phyloP scores from a whole-genome alignment of 768 basidiomycete species.

The Termitomyces sp. region DNA sequence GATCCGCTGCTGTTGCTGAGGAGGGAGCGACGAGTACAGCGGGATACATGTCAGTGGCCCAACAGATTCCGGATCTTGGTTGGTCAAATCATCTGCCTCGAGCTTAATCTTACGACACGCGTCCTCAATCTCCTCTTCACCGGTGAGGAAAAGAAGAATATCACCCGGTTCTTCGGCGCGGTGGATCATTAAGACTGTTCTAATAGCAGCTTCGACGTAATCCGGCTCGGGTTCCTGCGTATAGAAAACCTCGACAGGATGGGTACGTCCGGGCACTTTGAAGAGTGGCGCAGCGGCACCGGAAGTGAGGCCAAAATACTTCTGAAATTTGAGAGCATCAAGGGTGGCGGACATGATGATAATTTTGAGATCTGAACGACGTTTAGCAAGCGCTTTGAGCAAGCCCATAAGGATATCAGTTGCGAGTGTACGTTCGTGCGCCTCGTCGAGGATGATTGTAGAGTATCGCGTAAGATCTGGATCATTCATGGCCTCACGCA shows the following conservation, averaged over 20 bases:
- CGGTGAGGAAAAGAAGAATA: slow-evolving; percentile 91
- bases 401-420: slow-evolving; percentile 99
- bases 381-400: slow-evolving; percentile 77
- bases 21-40: slow-evolving; percentile 91
- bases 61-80: slow-evolving; percentile 65
- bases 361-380: slow-evolving; percentile 86
- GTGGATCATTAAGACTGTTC: slow-evolving; percentile 96
- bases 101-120: slow-evolving; percentile 89
- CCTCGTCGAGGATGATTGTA: slow-evolving; percentile 98
- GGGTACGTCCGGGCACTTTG: slow-evolving; percentile 89
- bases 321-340: slow-evolving; percentile 94
- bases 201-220: slow-evolving; percentile 95
- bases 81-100: slow-evolving; percentile 81
- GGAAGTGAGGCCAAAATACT: slow-evolving; percentile 69
- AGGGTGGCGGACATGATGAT: slow-evolving; percentile 99
- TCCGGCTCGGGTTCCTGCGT: slow-evolving; percentile 91
- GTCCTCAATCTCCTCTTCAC: slow-evolving; percentile 98
- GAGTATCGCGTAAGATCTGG: slow-evolving; percentile 85
- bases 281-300: slow-evolving; percentile 65
- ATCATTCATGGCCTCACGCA: slow-evolving; percentile 99
- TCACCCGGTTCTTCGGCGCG: slow-evolving; percentile 93
- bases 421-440: slow-evolving; percentile 95
- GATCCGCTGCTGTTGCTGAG: slow-evolving; percentile 93
- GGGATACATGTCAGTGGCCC: slow-evolving; percentile 90
- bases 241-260: slow-evolving; percentile 95